These are phyloP conservation scores for Lignosus rhinocerotis DNA, from an alignment of 1,284 basidiomycete genomes.

Conservation along the genomic window DNA sequence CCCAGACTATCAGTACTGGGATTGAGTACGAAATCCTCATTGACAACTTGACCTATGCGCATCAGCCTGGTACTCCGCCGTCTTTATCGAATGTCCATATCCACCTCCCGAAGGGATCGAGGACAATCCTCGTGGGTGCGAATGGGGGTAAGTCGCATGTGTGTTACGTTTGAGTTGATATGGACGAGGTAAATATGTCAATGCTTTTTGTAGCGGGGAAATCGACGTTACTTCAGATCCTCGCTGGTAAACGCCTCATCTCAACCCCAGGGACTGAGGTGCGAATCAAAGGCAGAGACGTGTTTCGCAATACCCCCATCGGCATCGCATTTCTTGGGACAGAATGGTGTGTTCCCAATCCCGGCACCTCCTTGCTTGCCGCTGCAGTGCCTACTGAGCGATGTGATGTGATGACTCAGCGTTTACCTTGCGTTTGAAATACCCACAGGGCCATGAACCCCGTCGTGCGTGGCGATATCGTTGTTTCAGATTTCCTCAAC, in stretches of 20 bases:
- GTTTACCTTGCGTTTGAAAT: constrained; percentile 1
- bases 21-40: constrained; percentile 47
- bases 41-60: constrained; percentile 63
- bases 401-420: neutral
- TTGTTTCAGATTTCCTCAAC: constrained; percentile 88
- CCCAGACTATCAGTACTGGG: neutral
- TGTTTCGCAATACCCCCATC: constrained; percentile 73
- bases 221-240: constrained; percentile 90
- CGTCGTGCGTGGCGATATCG: constrained; percentile 90
- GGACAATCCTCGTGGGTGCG: constrained; percentile 87
- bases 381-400: neutral
- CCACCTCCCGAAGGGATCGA: constrained; percentile 67
- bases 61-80: constrained; percentile 42
- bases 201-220: constrained; percentile 73
- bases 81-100: constrained; percentile 71
- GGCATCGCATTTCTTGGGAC: constrained; percentile 92
- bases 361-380: neutral
- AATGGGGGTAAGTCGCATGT: constrained; percentile 71
- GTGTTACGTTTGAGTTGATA: neutral
- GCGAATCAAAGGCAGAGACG: constrained; percentile 78
- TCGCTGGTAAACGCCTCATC: constrained; percentile 91
- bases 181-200: neutral
- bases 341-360: constrained; percentile 63
- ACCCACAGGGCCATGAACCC: constrained; percentile 85
- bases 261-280: constrained; percentile 60